Evolutionary conservation across 305 asterid genomes (phyloP).

Genomic region (Plantago coronopus): DNA sequence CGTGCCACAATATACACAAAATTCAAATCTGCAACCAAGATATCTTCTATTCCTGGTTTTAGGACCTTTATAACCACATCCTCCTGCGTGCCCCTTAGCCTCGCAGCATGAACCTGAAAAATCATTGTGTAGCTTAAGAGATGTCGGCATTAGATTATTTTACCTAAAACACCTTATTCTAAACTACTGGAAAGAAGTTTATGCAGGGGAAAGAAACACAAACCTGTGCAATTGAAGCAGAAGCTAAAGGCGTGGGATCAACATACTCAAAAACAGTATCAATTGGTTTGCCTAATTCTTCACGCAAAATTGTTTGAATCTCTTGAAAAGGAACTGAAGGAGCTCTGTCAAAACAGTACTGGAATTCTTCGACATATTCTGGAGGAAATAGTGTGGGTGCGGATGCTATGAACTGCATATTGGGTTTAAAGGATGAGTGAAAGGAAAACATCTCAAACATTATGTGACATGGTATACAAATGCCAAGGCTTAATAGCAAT

Average conservation of each 20-base stretch:
- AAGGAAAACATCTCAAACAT: background rate
- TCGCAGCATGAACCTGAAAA: slow-evolving; percentile 90
- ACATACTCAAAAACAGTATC: slow-evolving; percentile 78
- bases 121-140: slow-evolving; percentile 23
- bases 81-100: slow-evolving; percentile 71
- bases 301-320: slow-evolving; percentile 65
- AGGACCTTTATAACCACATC: slow-evolving; percentile 95
- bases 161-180: slow-evolving; percentile 1
- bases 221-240: slow-evolving; percentile 99
- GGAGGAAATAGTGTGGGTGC: slow-evolving; percentile 95
- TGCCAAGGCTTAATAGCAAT: background rate
- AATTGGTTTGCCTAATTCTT: slow-evolving; percentile 78
- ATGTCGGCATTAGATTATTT: background rate
- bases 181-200: background rate
- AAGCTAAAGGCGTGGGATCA: slow-evolving; percentile 90
- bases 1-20: slow-evolving; percentile 89
- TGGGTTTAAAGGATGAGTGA: slow-evolving; percentile 22
- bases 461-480: background rate
- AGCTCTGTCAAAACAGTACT: slow-evolving; percentile 87
- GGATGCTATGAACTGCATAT: slow-evolving; percentile 86
- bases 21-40: slow-evolving; percentile 91
- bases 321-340: slow-evolving; percentile 80
- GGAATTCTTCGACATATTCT: slow-evolving; percentile 92
- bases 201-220: slow-evolving; percentile 10
- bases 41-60: slow-evolving; percentile 92